These are phyloP conservation scores for Fusarium staphyleae DNA, from an alignment of 2,329 filamentous ascomycete genomes.

Conservation along the genomic window DNA sequence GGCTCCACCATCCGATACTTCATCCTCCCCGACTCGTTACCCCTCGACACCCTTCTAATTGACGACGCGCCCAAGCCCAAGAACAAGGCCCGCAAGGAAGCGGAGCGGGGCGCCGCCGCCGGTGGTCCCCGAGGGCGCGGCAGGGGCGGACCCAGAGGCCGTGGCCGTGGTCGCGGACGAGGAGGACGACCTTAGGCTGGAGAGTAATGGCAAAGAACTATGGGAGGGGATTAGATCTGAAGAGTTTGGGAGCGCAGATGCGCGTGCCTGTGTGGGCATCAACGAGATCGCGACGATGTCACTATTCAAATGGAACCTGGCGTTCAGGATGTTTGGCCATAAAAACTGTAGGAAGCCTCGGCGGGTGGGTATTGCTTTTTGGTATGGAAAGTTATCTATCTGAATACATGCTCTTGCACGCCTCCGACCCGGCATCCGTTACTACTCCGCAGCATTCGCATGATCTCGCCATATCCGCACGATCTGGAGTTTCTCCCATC, in stretches of 20 bases:
- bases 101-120: conserved; percentile 60
- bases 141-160: conserved; percentile 61
- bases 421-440: conserved; percentile 20
- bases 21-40: conserved; percentile 94
- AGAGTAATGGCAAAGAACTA: background rate
- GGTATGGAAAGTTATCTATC: conserved; percentile 42
- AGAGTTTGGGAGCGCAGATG: conserved; percentile 20
- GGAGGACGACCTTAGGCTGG: conserved; percentile 41
- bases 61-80: conserved; percentile 98
- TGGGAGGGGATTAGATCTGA: conserved; percentile 1
- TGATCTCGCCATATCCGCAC: conserved; percentile 78
- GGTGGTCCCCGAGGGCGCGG: conserved; percentile 61
- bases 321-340: conserved; percentile 48
- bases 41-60: conserved; percentile 92
- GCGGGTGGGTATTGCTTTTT: conserved; percentile 42
- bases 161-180: conserved; percentile 55
- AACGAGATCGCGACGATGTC: conserved; percentile 37
- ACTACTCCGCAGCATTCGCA: conserved; percentile 2
- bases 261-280: conserved; percentile 22
- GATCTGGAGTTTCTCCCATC: conserved; percentile 94
- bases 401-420: conserved; percentile 42
- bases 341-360: conserved; percentile 40
- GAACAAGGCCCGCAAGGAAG: conserved; percentile 99
- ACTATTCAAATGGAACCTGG: conserved; percentile 44
- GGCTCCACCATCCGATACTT: conserved; percentile 96